Evolutionary conservation across 1,139 yeast species (phyloP), one percentile per base, ranked within the genome.

Genomic region (Insectozyma bohioensis): DNA sequence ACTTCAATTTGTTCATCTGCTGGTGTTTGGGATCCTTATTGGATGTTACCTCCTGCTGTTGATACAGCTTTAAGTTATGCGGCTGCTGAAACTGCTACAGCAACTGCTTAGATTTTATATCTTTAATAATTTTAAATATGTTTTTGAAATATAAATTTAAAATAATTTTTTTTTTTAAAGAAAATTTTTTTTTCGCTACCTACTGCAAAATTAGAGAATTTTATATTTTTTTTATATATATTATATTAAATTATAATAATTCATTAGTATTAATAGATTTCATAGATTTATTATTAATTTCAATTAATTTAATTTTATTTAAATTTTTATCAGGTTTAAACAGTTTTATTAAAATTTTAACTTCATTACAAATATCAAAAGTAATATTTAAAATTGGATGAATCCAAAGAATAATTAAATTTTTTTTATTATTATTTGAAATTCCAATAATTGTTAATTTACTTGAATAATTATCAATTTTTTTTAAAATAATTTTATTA

Each of bases 1-100:
- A 31, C 43, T 34, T 49, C 60, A 4, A 36, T 48, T 17, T 56
- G 61, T 41, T 47, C 57, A 5, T 40, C 46, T 20, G 60, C 52
- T 18, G 61, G 61, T 26, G 54, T 50, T 28, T 42, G 49, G 31
- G 33, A 26, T 12, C 56, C 56, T 30, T 52, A 40, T 33, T 56
- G 61, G 58, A 40, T 45, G 24, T 37, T 49, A 34, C 52, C 55
- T n/a, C 47, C 51, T 12, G 52, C 72, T 6, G 56, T 65, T 25
- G 54, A 66, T 3, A 40, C 56, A 13, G 59, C 45, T 6, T 48
- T 69, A 30, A 48, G 52, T 7, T 31, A 67, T 24, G 72, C 69
- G 19, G 61, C 53, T 26, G 35, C 48, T 20, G 49, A 9, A 11
- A 26, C 28, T 12, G 28, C 29, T 4, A 24, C 26, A 13, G 12